Evolutionary conservation across 495 filamentous ascomycete species (phyloP), one percentile per base, ranked within the genome.

Genomic region (Bacidia rubella): DNA sequence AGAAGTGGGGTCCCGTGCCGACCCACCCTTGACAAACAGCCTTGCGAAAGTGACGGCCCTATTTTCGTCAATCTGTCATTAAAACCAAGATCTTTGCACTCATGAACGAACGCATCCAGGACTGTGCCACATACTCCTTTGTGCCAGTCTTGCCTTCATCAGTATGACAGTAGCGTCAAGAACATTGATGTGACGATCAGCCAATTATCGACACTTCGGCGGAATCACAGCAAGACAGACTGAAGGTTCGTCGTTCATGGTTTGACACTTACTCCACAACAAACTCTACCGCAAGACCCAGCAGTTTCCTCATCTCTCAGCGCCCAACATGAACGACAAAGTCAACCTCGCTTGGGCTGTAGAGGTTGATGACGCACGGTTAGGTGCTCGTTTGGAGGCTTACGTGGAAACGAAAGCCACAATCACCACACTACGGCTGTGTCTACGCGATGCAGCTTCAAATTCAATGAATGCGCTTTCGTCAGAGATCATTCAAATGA

Each of bases 341-440:
- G 45, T 53, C 3, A 39, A 38, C 1, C 2, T 53, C 15, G 41
- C 51, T 9, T 53, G 51, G 51, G 51, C 51, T 4, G 46, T 11
- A 45, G 39, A 20, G 15, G 42, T 53, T 38, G 41, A 35, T 26
- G 23, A 40, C 3, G 24, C 24, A 2, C 1, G 29, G 11, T 41
- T 53, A 3, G 40, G 39, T 15, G 51, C 40, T 2, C 40, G 42
- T 19, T 20, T 53, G 25, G 51, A 53, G 23, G 15, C 51, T 32
- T 32, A 53, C 41, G 51, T 47, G 5, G 12, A 46, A 9, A 22
- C 42, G 0, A 47, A 39, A 1, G 41, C 22, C 17, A 12, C 51
- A 2, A 15, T 53, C 5, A 12, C 11, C 11, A 26, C n/a, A 9
- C 45, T 53, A n/a, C 20, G 23, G 21, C 24, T 53, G 35, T 53